Percentiles rank a stretch among this genome's conserved stretches.
phyloP scores from a whole-genome alignment of 2,329 filamentous ascomycete genomes.

The Hypoxylon sp. region DNA sequence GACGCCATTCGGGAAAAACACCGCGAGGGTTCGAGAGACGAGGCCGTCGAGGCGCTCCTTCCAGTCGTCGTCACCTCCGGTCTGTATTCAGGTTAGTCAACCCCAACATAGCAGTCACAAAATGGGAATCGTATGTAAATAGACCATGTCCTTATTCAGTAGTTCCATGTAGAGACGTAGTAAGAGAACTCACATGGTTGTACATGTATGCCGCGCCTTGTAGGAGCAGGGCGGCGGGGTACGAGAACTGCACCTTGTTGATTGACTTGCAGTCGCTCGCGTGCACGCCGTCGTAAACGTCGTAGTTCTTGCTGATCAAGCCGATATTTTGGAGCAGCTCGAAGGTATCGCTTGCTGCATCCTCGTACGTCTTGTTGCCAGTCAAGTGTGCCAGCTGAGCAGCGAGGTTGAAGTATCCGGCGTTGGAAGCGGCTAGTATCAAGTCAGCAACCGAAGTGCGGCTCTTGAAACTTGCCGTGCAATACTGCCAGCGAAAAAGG shows the following conservation, averaged over 20 bases:
- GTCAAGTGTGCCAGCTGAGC: conserved; percentile 72
- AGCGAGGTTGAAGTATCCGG: conserved; percentile 60
- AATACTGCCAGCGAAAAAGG: too few species aligned
- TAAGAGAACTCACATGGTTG: conserved; percentile 48
- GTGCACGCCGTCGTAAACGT: conserved; percentile 62
- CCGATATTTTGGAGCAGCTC: conserved; percentile 59
- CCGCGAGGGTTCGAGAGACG: conserved; percentile 56
- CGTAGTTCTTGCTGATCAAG: conserved; percentile 58
- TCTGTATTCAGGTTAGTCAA: conserved; percentile 55
- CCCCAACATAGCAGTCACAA: neutral
- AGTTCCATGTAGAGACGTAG: neutral
- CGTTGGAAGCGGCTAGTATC: conserved; percentile 55
- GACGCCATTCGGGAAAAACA: conserved; percentile 63
- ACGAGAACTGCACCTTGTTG: conserved; percentile 62
- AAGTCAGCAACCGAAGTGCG: neutral
- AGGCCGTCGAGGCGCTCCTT: conserved; percentile 63
- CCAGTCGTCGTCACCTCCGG: conserved; percentile 54
- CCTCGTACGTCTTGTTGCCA: conserved; percentile 69
- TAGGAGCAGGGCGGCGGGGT: conserved; percentile 62
- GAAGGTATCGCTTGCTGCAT: conserved; percentile 69
- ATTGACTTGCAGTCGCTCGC: conserved; percentile 57
- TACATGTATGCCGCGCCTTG: conserved; percentile 57
- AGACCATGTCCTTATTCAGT: neutral
- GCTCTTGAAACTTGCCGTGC: neutral
- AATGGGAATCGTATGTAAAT: neutral